Evolutionary conservation across 768 basidiomycete species (phyloP).

Genomic region (Trametes gibbosa): DNA sequence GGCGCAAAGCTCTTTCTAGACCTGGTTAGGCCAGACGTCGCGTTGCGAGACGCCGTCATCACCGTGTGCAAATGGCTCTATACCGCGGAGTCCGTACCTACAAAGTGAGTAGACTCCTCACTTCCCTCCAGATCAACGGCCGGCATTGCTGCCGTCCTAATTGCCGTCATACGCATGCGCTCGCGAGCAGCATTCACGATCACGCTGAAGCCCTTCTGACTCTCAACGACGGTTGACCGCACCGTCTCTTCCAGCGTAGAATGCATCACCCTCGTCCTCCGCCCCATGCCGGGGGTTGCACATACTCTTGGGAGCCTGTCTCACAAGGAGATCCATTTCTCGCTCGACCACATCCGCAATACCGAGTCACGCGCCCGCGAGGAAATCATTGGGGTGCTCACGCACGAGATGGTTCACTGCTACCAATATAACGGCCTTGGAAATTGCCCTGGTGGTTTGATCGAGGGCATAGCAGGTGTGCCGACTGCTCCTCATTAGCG

Average conservation of each 20-base stretch:
- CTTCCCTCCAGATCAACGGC: neutral
- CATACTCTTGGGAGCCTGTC: constrained; percentile 54
- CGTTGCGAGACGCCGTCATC: constrained; percentile 38
- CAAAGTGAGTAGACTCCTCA: constrained; percentile 36
- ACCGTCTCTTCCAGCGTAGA: constrained; percentile 41
- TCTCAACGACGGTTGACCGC: constrained; percentile 4
- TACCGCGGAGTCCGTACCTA: constrained; percentile 45
- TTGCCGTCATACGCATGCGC: constrained; percentile 36
- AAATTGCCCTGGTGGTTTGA: constrained; percentile 64
- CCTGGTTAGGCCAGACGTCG: constrained; percentile 42
- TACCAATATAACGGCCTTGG: constrained; percentile 66
- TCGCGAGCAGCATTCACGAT: constrained; percentile 18
- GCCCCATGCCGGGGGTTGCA: constrained; percentile 59
- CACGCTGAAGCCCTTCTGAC: constrained; percentile 10
- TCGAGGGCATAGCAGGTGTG: constrained; percentile 78
- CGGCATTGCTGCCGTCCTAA: constrained; percentile 19
- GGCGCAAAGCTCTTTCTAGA: constrained; percentile 57
- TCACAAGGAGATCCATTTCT: constrained; percentile 75
- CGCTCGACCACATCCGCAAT: constrained; percentile 58
- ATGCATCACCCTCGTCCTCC: constrained; percentile 55
- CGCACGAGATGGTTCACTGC: constrained; percentile 79
- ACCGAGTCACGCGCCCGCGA: constrained; percentile 42
- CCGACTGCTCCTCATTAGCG: neutral
- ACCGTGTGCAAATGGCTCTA: constrained; percentile 42
- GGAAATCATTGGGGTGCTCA: constrained; percentile 69